A percentile compares a stretch with the other conserved stretches of the same genome.
phyloP scores from a whole-genome alignment of 2,329 filamentous ascomycete genomes.

The Neoscytalidium dimidiatum region DNA sequence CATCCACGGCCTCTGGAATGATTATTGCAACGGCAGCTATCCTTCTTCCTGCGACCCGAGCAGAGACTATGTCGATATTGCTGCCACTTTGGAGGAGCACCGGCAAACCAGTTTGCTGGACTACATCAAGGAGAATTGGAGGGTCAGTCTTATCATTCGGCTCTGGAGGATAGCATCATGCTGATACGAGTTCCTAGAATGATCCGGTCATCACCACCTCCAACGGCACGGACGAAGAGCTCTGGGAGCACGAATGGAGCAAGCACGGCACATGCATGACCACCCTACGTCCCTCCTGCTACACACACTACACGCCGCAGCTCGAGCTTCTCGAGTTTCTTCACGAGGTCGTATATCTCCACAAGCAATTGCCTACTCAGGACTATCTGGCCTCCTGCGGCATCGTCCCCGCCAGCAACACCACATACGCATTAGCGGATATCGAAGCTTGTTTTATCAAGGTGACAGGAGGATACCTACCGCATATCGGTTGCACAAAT shows the following conservation, averaged over 20 bases:
- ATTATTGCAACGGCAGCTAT: conserved; percentile 68
- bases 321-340: conserved; percentile 72
- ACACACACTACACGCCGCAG: conserved; percentile 56
- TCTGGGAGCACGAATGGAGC: conserved; percentile 73
- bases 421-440: conserved; percentile 60
- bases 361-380: conserved; percentile 67
- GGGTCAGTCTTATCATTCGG: conserved; percentile 47
- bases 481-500: conserved; percentile 60
- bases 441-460: conserved; percentile 60
- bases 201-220: conserved; percentile 16
- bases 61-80: conserved; percentile 7
- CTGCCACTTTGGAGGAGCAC: conserved; percentile 52
- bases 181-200: not conserved
- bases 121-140: conserved; percentile 73
- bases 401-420: conserved; percentile 54
- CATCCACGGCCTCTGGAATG: conserved; percentile 68
- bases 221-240: conserved; percentile 51
- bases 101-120: conserved; percentile 58
- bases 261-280: conserved; percentile 75
- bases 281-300: conserved; percentile 67
- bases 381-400: conserved; percentile 63
- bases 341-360: conserved; percentile 64
- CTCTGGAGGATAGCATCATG: not conserved
- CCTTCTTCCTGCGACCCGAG: conserved; percentile 49
- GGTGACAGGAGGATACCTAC: conserved; percentile 53